Evolutionary conservation across 2,329 filamentous ascomycete species (phyloP).

Genomic region (Fusarium sacchari): DNA sequence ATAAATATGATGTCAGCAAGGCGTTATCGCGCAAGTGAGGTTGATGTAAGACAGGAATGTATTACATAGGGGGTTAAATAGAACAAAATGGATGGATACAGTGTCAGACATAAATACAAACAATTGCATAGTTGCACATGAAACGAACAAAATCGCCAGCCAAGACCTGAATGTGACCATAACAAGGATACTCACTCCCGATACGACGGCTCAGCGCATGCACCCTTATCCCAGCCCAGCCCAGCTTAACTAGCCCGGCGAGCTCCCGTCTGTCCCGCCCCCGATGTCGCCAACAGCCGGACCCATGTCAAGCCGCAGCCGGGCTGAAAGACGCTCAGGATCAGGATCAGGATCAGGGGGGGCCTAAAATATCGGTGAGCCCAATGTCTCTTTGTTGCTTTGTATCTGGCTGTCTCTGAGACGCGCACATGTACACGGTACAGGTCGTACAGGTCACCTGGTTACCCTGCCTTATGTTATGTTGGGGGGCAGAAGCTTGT

Average conservation of each 20-base stretch:
- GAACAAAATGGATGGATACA: not conserved
- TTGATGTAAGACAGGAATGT: not conserved
- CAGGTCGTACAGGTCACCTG: slow-evolving; percentile 7
- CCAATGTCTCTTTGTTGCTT: slow-evolving; percentile 1
- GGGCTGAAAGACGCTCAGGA: slow-evolving; percentile 14
- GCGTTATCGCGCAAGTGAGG: not conserved
- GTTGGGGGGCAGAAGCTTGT: not conserved
- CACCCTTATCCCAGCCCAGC: not conserved
- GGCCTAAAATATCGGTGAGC: slow-evolving; percentile 33
- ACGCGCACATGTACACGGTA: slow-evolving; percentile 1
- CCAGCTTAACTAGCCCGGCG: not conserved
- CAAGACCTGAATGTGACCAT: not conserved
- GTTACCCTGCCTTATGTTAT: not conserved
- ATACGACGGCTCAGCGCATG: slow-evolving; percentile 6
- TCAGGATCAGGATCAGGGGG: slow-evolving; percentile 5
- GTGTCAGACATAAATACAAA: not conserved
- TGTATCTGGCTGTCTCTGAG: not conserved
- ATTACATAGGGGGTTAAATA: not conserved
- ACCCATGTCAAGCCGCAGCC: slow-evolving; percentile 15
- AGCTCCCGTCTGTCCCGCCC: slow-evolving; percentile 15
- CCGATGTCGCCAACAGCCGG: slow-evolving; percentile 29
- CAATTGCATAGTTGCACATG: not conserved
- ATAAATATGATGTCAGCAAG: not conserved
- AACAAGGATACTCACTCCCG: not conserved
- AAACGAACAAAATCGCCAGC: not conserved